phyloP scores from a whole-genome alignment of 163 green algal genomes.

The Picocystis sp. region DNA sequence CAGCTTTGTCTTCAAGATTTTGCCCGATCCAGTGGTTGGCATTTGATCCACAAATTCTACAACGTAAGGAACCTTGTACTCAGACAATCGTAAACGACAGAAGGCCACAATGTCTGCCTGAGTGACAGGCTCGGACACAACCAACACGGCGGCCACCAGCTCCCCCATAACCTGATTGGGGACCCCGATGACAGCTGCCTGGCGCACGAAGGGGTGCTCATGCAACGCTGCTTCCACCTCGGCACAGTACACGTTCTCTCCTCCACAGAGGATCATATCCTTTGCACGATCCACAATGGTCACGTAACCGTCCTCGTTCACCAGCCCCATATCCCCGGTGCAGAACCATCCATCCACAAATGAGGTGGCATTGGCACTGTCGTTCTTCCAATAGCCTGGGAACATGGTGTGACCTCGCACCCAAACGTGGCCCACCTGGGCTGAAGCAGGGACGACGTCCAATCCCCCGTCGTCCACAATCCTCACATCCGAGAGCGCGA shows the following conservation, averaged over 20 bases:
- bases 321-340: constrained; percentile 54
- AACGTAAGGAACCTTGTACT: constrained; percentile 62
- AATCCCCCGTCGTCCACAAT: constrained; percentile 25
- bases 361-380: constrained; percentile 23
- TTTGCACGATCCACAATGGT: constrained; percentile 66
- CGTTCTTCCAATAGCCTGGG: constrained; percentile 29
- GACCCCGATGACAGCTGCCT: constrained; percentile 57
- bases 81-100: constrained; percentile 42
- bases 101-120: constrained; percentile 36
- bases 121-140: constrained; percentile 20
- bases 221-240: constrained; percentile 67
- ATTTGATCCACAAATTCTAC: constrained; percentile 49
- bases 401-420: constrained; percentile 56
- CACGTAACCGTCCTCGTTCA: constrained; percentile 38
- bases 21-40: constrained; percentile 63
- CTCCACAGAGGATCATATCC: constrained; percentile 78
- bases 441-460: constrained; percentile 22
- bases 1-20: constrained; percentile 66
- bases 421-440: constrained; percentile 48
- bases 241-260: constrained; percentile 77
- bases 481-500: constrained; percentile 54
- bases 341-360: constrained; percentile 49
- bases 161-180: constrained; percentile 58
- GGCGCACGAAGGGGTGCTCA: constrained; percentile 36
- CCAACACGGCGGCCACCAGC: constrained; percentile 30